These are phyloP conservation scores for Pythium pyrilobum DNA, from an alignment of 352 stramenopile species.

Conservation along the genomic window DNA sequence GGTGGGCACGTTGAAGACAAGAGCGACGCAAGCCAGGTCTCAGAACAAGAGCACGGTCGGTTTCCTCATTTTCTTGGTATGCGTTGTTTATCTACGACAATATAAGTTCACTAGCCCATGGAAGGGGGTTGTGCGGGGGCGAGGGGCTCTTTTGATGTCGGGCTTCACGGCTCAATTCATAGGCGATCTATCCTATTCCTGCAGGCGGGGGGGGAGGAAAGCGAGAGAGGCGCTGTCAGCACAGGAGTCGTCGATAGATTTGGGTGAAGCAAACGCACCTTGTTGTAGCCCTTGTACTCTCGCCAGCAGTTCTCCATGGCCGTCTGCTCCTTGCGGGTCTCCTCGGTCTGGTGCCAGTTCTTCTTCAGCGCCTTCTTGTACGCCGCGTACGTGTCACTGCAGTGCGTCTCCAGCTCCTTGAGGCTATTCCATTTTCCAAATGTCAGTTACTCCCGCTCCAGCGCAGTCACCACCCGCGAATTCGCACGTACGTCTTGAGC, in stretches of 20 bases:
- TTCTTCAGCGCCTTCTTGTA: slow-evolving; percentile 88
- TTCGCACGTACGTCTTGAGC: slow-evolving; percentile 69
- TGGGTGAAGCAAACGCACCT: slow-evolving; percentile 10
- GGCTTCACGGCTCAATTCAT: slow-evolving; percentile 15
- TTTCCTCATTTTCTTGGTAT: background rate
- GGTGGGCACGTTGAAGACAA: background rate
- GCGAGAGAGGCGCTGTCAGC: too few species aligned
- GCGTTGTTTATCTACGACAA: slow-evolving; percentile 17
- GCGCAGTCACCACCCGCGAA: too few species aligned
- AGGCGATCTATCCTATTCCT: slow-evolving; percentile 24
- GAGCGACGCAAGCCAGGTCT: background rate
- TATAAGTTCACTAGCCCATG: slow-evolving; percentile 21
- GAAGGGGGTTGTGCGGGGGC: background rate
- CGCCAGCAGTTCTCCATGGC: slow-evolving; percentile 83
- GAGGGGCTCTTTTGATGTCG: background rate
- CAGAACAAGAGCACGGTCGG: too few species aligned
- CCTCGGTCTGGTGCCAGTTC: slow-evolving; percentile 85
- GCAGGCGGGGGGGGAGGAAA: too few species aligned
- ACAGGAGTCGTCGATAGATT: too few species aligned
- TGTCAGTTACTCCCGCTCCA: background rate
- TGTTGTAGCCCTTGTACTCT: slow-evolving; percentile 65
- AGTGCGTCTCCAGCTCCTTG: slow-evolving; percentile 73
- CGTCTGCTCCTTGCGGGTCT: slow-evolving; percentile 82
- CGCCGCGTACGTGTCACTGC: slow-evolving; percentile 78
- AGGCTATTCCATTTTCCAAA: slow-evolving; percentile 34